A percentile compares a stretch with the other conserved stretches of the same genome.
phyloP scores from a whole-genome alignment of 2,329 filamentous ascomycete species.

The Pseudocercospora pini-densiflorae region DNA sequence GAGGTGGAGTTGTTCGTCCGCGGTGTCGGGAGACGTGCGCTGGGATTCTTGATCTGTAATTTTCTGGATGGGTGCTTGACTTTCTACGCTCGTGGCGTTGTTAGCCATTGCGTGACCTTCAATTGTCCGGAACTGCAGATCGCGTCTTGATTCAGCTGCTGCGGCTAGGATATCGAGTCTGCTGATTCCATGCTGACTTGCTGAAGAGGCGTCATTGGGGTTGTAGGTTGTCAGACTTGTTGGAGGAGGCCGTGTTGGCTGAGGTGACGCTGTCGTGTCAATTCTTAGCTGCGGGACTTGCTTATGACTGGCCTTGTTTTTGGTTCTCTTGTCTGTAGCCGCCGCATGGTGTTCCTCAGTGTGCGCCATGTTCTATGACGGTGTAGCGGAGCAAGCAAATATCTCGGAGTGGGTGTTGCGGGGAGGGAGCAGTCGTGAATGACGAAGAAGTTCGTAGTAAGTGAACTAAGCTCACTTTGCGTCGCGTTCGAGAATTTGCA shows the following conservation, averaged over 20 bases:
- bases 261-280: not conserved
- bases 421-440: not conserved
- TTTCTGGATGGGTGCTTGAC: too few species aligned
- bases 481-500: not conserved
- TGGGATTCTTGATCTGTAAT: too few species aligned
- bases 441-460: not conserved
- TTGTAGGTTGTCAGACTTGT: not conserved
- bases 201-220: not conserved
- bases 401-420: not conserved
- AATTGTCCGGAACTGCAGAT: not conserved
- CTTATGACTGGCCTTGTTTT: not conserved
- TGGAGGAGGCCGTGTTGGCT: not conserved
- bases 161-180: not conserved
- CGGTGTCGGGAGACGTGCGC: too few species aligned
- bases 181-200: not conserved
- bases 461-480: not conserved
- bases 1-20: not conserved
- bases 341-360: not conserved
- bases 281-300: not conserved
- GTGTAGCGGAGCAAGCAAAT: not conserved
- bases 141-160: not conserved
- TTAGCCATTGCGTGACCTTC: not conserved
- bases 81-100: too few species aligned
- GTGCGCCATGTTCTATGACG: not conserved
- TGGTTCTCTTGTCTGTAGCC: not conserved